Percentiles rank a stretch among this genome's conserved stretches.
Evolutionary conservation across 257 asterid genomes (phyloP).

Genomic region (Handroanthus guayacan): DNA sequence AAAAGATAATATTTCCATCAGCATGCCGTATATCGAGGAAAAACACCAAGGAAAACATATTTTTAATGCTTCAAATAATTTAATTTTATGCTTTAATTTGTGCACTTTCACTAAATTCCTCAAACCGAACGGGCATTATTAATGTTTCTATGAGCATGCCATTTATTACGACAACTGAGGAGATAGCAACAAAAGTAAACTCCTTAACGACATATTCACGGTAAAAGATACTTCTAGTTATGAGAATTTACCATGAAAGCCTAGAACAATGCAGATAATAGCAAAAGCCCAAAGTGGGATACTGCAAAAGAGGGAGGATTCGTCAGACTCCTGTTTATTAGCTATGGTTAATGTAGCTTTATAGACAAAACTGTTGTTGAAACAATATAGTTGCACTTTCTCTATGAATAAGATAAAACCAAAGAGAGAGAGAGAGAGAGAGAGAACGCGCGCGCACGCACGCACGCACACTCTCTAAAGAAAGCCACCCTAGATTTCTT

Average conservation of each 20-base stretch:
- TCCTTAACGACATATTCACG: background rate
- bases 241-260: constrained; percentile 53
- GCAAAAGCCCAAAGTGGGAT: constrained; percentile 60
- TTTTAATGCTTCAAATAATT: too few relatives aligned
- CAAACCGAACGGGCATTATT: too few relatives aligned
- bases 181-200: background rate
- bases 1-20: background rate
- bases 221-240: constrained; percentile 4
- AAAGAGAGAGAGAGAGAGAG: background rate
- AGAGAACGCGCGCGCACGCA: too few relatives aligned
- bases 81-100: too few relatives aligned
- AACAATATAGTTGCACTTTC: background rate
- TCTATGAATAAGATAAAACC: background rate
- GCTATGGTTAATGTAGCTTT: background rate
- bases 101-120: too few relatives aligned
- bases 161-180: background rate
- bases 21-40: too few relatives aligned
- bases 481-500: too few relatives aligned
- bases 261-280: constrained; percentile 51
- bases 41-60: too few relatives aligned
- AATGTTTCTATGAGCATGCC: too few relatives aligned
- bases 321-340: constrained; percentile 16
- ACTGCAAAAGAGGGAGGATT: constrained; percentile 41
- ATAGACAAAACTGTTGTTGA: background rate
- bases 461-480: too few relatives aligned